Evolutionary conservation across 2,329 filamentous ascomycete genomes (phyloP).

Genomic region (Furcasterigmium furcatum): DNA sequence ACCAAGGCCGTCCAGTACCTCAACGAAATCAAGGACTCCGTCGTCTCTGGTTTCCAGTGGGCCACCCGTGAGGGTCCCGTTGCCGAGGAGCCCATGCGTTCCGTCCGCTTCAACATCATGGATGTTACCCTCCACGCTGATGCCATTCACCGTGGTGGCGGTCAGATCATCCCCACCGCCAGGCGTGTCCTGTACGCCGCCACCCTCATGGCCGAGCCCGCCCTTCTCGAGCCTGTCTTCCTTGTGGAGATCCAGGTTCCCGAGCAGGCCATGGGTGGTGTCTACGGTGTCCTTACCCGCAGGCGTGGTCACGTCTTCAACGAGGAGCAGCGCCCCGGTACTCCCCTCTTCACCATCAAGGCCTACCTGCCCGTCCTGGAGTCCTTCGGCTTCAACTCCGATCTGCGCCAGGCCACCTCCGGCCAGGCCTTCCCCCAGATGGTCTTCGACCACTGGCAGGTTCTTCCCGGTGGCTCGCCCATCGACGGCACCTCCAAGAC

Average conservation of each 20-base stretch:
- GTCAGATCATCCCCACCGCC: conserved; percentile 96
- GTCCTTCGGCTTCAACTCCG: conserved; percentile 98
- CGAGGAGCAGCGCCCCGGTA: conserved; percentile 97
- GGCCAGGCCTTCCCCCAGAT: conserved; percentile 99
- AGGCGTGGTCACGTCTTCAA: conserved; percentile 98
- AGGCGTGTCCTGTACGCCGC: conserved; percentile 97
- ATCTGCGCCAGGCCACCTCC: conserved; percentile 88
- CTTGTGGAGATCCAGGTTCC: conserved; percentile 99
- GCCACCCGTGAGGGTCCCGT: conserved; percentile 95
- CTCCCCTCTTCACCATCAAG: conserved; percentile 99
- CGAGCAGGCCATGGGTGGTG: conserved; percentile 98
- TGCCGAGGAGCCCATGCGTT: conserved; percentile 97
- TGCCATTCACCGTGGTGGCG: conserved; percentile 99
- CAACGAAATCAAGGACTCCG: conserved; percentile 99
- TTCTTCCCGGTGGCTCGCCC: conserved; percentile 89
- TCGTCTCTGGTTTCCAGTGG: conserved; percentile 99
- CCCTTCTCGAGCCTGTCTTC: conserved; percentile 96
- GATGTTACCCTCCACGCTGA: conserved; percentile 99
- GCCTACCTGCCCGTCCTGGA: conserved; percentile 95
- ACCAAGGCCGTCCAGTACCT: conserved; percentile 99
- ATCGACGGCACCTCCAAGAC: conserved; percentile 80
- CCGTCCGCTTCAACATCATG: conserved; percentile 96
- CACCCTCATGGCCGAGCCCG: conserved; percentile 84
- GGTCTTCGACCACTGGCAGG: conserved; percentile 98
- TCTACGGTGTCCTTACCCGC: conserved; percentile 98